Percentiles rank a stretch among this genome's conserved stretches.
These are phyloP conservation scores for Podospora pseudopauciseta DNA, from an alignment of 495 filamentous ascomycete genomes.

Conservation along the genomic window DNA sequence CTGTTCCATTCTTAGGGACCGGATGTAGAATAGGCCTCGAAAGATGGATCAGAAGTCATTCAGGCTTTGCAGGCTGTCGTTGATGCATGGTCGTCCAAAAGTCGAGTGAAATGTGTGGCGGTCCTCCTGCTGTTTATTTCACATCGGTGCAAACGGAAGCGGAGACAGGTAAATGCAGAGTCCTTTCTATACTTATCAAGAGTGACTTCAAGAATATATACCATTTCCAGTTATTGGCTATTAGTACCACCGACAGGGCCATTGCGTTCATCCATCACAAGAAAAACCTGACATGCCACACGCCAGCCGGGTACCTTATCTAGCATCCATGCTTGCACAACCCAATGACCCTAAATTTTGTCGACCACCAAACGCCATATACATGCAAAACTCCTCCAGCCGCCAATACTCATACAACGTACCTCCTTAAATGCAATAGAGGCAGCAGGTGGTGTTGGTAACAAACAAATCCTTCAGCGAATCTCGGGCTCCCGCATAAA, in stretches of 20 bases:
- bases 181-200: background rate
- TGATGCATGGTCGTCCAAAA: no score
- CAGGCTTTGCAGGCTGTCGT: no score
- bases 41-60: no score
- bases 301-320: background rate
- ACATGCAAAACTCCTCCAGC: background rate
- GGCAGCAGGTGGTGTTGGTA: background rate
- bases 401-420: background rate
- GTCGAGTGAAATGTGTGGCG: no score
- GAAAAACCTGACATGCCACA: background rate
- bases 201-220: background rate
- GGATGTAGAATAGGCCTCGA: no score
- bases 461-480: conserved; percentile 27
- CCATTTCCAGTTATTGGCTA: background rate
- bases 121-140: no score
- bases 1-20: conserved; percentile 7
- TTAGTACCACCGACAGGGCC: background rate
- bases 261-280: conserved; percentile 4
- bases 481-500: conserved; percentile 47
- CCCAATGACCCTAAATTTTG: background rate
- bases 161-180: no score
- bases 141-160: no score
- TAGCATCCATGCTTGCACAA: background rate
- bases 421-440: background rate
- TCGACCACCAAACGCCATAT: conserved; percentile 1